These are phyloP conservation scores for Ophiostoma tasmaniense DNA, from an alignment of 2,329 filamentous ascomycete species.

Conservation along the genomic window DNA sequence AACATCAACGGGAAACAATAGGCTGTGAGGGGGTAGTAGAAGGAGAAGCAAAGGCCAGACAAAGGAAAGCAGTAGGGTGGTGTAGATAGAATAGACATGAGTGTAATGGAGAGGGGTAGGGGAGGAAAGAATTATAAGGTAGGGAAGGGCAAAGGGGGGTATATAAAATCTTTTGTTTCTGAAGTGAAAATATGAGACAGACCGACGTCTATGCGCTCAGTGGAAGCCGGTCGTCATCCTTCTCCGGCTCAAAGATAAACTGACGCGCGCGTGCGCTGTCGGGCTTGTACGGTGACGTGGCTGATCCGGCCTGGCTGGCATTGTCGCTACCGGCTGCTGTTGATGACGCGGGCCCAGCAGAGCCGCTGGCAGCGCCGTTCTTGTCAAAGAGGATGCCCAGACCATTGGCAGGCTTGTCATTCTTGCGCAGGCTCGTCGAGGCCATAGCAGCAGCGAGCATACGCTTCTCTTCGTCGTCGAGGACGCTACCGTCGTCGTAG, in stretches of 20 bases:
- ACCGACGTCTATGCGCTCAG: constrained; percentile 22
- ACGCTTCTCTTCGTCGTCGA: constrained; percentile 21
- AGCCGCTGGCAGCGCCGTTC: constrained; percentile 24
- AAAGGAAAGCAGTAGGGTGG: neutral
- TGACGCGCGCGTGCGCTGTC: constrained; percentile 29
- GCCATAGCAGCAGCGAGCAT: constrained; percentile 20
- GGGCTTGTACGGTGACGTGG: constrained; percentile 22
- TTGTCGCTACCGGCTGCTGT: neutral
- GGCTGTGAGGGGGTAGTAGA: constrained; percentile 1
- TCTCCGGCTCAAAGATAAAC: constrained; percentile 28
- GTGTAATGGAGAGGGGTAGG: neutral
- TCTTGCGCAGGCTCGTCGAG: constrained; percentile 20
- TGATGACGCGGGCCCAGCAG: neutral
- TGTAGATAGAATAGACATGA: neutral
- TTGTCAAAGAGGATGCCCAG: constrained; percentile 33
- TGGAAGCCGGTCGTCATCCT: constrained; percentile 24
- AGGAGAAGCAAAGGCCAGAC: neutral
- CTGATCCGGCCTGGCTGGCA: neutral
- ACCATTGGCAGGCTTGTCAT: constrained; percentile 22
- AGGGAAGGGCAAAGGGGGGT: constrained; percentile 13
- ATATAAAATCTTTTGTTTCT: constrained; percentile 10
- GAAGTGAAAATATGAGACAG: neutral
- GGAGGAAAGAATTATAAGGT: neutral
- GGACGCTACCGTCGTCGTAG: constrained; percentile 13
- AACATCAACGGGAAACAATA: neutral